Evolutionary conservation across 306 rosid genomes (phyloP).

Genomic region (Castanea mollissima): DNA sequence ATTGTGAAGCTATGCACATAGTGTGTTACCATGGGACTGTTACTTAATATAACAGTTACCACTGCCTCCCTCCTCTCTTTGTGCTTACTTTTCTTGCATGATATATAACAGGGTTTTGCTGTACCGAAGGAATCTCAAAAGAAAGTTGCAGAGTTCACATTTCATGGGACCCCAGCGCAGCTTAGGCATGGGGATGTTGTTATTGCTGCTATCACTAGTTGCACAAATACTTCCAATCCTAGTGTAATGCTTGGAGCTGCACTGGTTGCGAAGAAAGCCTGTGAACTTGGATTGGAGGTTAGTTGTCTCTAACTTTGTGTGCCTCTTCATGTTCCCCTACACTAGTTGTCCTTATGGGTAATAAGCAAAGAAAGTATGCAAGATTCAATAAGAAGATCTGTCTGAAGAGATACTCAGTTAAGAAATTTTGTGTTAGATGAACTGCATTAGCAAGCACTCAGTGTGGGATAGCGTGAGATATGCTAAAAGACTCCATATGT

Average conservation of each 20-base stretch:
- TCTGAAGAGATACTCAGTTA: constrained; percentile 11
- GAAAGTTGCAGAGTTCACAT: constrained; percentile 64
- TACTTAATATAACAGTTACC: not conserved
- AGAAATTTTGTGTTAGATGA: not conserved
- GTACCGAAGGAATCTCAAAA: constrained; percentile 73
- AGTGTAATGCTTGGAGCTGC: constrained; percentile 99
- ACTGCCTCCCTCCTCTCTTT: constrained; percentile 11
- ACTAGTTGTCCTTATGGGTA: constrained; percentile 12
- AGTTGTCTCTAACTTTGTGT: constrained; percentile 29
- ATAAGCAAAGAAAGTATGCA: constrained; percentile 6
- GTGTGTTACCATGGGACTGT: not conserved
- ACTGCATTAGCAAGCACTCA: constrained; percentile 1
- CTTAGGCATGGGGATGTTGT: constrained; percentile 96
- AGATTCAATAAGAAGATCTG: not conserved
- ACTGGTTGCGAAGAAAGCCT: constrained; percentile 97
- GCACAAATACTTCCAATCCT: constrained; percentile 99
- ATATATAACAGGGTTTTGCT: constrained; percentile 76
- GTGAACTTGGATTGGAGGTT: constrained; percentile 95
- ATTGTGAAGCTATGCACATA: not conserved
- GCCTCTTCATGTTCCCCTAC: not conserved
- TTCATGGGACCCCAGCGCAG: constrained; percentile 65
- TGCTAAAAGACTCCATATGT: not conserved
- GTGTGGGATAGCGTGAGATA: not conserved
- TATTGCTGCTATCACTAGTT: constrained; percentile 97
- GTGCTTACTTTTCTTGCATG: constrained; percentile 35